Conservation (phyloP, 495 filamentous ascomycete species). For the Trichocladium uniseriatum region DNA sequence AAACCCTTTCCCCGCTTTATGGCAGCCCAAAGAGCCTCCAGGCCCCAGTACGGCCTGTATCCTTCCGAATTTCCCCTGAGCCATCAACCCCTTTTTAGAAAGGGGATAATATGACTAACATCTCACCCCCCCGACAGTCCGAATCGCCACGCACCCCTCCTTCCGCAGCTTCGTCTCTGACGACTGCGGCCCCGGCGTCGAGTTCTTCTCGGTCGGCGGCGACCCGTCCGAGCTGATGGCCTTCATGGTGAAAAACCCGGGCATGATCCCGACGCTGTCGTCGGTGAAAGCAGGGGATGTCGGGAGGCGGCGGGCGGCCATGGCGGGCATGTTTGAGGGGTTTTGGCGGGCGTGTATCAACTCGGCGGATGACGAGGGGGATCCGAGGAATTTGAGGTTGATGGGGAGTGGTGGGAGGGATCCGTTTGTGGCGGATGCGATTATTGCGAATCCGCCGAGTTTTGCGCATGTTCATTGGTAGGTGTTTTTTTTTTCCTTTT, state of each 20-base stretch:
- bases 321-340: slow-evolving; percentile 63
- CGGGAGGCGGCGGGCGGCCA: slow-evolving; percentile 51
- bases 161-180: slow-evolving; percentile 61
- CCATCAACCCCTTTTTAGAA: too few species aligned
- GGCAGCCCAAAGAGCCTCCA: too few species aligned
- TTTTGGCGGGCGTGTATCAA: slow-evolving; percentile 72
- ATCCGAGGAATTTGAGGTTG: slow-evolving; percentile 43
- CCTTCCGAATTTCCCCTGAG: too few species aligned
- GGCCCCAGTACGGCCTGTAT: too few species aligned
- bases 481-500: too few species aligned
- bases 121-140: too few species aligned
- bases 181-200: slow-evolving; percentile 51
- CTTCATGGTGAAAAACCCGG: slow-evolving; percentile 81
- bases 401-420: slow-evolving; percentile 41
- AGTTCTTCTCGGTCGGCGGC: slow-evolving; percentile 74
- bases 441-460: slow-evolving; percentile 78
- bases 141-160: slow-evolving; percentile 64
- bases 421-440: slow-evolving; percentile 70
- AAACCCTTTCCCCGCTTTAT: too few species aligned
- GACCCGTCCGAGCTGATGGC: slow-evolving; percentile 75
- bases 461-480: slow-evolving; percentile 76
- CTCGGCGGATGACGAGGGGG: slow-evolving; percentile 49
- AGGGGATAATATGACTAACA: too few species aligned
- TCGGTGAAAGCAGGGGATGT: slow-evolving; percentile 61
- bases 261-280: slow-evolving; percentile 62